phyloP scores from a whole-genome alignment of 2,329 filamentous ascomycete genomes.

The Epichloe glyceriae region DNA sequence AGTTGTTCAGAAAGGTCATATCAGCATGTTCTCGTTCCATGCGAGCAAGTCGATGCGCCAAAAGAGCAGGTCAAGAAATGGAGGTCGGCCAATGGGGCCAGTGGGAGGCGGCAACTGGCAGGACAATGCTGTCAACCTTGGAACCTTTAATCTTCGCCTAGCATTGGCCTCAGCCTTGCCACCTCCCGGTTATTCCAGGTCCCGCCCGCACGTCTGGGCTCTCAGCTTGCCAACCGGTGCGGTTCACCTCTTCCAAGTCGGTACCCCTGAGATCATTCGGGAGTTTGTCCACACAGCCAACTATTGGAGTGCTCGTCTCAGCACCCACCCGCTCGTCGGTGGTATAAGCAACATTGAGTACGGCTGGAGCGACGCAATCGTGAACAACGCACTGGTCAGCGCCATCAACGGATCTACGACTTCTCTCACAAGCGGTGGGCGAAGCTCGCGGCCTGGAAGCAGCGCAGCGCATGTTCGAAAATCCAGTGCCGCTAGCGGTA shows the following conservation, averaged over 20 bases:
- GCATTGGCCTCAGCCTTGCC: constrained; percentile 85
- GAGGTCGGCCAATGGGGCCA: constrained; percentile 41
- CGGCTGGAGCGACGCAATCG: constrained; percentile 80
- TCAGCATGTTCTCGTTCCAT: constrained; percentile 89
- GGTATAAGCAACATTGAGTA: constrained; percentile 96
- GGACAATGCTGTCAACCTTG: constrained; percentile 83
- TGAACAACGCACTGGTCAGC: constrained; percentile 45
- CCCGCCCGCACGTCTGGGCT: constrained; percentile 85
- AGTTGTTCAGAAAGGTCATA: constrained; percentile 85
- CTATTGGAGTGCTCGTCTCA: constrained; percentile 92
- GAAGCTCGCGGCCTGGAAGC: constrained; percentile 36
- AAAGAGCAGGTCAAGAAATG: constrained; percentile 44
- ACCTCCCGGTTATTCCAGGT: constrained; percentile 82
- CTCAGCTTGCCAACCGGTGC: constrained; percentile 83
- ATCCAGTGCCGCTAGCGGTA: constrained; percentile 36
- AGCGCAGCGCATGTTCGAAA: constrained; percentile 28
- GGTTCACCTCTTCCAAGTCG: constrained; percentile 96
- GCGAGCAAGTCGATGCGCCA: constrained; percentile 62
- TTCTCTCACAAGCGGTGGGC: constrained; percentile 18
- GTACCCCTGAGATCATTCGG: constrained; percentile 83
- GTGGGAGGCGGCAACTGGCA: constrained; percentile 98
- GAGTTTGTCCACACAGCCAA: constrained; percentile 93
- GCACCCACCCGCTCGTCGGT: constrained; percentile 83
- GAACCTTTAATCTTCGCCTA: constrained; percentile 77
- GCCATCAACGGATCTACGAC: constrained; percentile 35